Percentiles rank a stretch among this genome's conserved stretches.
These are phyloP conservation scores for Citrus sinensis DNA, from an alignment of 345 rosid species.

Conservation along the genomic window DNA sequence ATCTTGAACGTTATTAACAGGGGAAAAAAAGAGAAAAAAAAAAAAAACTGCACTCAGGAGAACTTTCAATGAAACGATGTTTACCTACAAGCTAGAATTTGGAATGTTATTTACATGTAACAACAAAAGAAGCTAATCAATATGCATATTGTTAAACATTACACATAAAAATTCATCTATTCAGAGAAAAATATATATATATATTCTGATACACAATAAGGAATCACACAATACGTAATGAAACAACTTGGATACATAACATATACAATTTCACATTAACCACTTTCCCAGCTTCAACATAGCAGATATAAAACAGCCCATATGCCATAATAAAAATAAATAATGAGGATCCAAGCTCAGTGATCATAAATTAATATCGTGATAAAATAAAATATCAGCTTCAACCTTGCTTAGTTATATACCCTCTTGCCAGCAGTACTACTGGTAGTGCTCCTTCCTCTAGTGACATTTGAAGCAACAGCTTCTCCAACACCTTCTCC, in stretches of 20 bases:
- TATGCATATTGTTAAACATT: neutral
- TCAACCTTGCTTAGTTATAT: too few species aligned
- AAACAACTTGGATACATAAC: neutral
- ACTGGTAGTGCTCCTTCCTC: conserved; percentile 29
- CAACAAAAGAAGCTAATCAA: neutral
- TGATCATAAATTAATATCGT: neutral
- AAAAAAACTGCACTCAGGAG: too few species aligned
- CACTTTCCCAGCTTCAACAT: neutral
- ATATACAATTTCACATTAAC: neutral
- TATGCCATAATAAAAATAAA: neutral
- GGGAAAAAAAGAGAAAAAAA: neutral
- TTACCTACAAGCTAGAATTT: neutral
- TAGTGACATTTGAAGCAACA: conserved; percentile 37
- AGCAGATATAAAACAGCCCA: neutral
- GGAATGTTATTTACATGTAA: neutral
- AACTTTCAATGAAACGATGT: neutral
- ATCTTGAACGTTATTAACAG: neutral
- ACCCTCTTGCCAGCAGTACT: too few species aligned
- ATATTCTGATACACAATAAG: neutral
- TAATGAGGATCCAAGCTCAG: neutral
- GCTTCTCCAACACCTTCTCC: conserved; percentile 84
- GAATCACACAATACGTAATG: neutral
- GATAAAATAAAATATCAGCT: neutral
- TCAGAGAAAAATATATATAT: too few species aligned
- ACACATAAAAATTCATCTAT: neutral